A percentile compares a stretch with the other conserved stretches of the same genome.
Evolutionary conservation across 345 rosid species (phyloP).

Genomic region (Erucastrum elatum): DNA sequence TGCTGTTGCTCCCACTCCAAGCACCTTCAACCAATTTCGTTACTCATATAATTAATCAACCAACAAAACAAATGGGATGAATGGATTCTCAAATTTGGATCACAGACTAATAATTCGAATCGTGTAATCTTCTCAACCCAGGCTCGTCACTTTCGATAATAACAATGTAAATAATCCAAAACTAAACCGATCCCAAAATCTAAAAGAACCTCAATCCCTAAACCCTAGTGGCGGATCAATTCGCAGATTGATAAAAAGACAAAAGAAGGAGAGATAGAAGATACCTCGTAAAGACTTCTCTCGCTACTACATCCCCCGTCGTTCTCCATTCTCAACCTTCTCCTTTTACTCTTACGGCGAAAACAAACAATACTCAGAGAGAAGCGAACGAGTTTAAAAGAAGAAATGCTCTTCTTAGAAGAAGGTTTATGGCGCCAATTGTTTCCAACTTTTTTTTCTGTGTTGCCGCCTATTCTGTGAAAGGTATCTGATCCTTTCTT

Average conservation of each 20-base stretch:
- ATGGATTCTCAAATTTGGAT: not conserved
- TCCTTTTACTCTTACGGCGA: constrained; percentile 3
- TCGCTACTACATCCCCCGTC: constrained; percentile 6
- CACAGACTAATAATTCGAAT: not conserved
- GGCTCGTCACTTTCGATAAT: not conserved
- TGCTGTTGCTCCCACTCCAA: constrained; percentile 64
- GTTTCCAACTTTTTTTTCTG: not conserved
- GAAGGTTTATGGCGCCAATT: constrained; percentile 22
- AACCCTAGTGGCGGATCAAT: not conserved
- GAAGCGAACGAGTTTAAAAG: not conserved
- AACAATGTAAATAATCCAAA: not conserved
- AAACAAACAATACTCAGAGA: not conserved
- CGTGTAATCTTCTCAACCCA: not conserved
- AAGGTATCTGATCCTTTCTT: not conserved
- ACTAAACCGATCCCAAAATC: not conserved
- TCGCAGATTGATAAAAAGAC: not conserved
- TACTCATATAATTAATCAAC: no score
- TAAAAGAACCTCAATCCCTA: not conserved
- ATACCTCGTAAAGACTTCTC: constrained; percentile 28
- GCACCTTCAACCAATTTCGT: constrained; percentile 48
- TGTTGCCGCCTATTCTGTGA: constrained; percentile 27
- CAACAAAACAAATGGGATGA: not conserved
- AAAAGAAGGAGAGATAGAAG: not conserved
- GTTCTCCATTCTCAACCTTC: constrained; percentile 20
- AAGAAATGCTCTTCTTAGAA: not conserved